These are phyloP conservation scores for Pestalotiopsis sp. DNA, from an alignment of 2,329 filamentous ascomycete genomes.

Conservation along the genomic window DNA sequence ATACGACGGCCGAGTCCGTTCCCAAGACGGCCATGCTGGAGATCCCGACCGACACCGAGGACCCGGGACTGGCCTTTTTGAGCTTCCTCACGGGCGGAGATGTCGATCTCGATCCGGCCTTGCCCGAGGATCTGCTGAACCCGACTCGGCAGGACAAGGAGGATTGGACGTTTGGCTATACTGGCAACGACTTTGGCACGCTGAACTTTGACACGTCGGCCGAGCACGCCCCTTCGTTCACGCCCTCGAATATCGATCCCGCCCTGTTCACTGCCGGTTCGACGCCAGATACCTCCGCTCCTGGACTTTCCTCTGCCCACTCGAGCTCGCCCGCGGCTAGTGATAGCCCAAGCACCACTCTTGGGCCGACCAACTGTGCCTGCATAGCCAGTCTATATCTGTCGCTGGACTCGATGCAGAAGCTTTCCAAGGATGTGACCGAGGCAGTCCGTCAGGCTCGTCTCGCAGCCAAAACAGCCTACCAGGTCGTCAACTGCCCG, in stretches of 20 bases:
- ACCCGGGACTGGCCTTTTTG: slow-evolving; percentile 30
- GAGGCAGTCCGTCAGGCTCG: slow-evolving; percentile 51
- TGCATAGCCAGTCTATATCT: slow-evolving; percentile 54
- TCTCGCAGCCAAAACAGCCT: slow-evolving; percentile 48
- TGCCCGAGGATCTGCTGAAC: neutral
- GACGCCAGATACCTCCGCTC: slow-evolving; percentile 23
- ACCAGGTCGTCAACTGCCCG: slow-evolving; percentile 54
- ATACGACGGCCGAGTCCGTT: slow-evolving; percentile 14
- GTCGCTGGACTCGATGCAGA: slow-evolving; percentile 51
- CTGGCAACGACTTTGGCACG: slow-evolving; percentile 24
- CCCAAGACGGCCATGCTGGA: slow-evolving; percentile 28
- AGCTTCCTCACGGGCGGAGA: slow-evolving; percentile 26
- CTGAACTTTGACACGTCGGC: slow-evolving; percentile 27
- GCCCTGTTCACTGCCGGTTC: slow-evolving; percentile 24
- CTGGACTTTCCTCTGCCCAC: slow-evolving; percentile 24
- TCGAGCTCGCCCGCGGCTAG: slow-evolving; percentile 20
- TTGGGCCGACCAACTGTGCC: slow-evolving; percentile 34
- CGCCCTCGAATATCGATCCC: slow-evolving; percentile 28
- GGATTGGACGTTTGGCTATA: slow-evolving; percentile 22
- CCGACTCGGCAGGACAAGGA: slow-evolving; percentile 12
- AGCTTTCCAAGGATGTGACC: slow-evolving; percentile 46
- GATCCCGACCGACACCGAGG: slow-evolving; percentile 26
- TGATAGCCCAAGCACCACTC: neutral
- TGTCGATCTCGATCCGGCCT: slow-evolving; percentile 15
- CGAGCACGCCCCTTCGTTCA: slow-evolving; percentile 22